Evolutionary conservation across 805 yeast species (phyloP).

Genomic region (Teunomyces barrocoloradensis): DNA sequence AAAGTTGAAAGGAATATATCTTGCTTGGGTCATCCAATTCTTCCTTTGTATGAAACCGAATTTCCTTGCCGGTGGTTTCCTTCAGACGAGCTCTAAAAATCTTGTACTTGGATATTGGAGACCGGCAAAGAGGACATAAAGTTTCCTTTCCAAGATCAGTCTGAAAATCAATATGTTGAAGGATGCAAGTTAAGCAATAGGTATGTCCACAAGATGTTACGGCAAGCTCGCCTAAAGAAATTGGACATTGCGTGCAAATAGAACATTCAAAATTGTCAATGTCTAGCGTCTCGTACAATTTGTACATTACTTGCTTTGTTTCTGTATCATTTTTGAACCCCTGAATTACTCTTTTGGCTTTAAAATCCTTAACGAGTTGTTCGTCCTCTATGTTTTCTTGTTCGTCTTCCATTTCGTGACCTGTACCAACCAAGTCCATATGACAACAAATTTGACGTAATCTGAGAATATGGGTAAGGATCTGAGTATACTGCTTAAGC

Average conservation of each 20-base stretch:
- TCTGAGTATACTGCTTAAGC: slow-evolving; percentile 71
- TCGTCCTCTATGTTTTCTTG: slow-evolving; percentile 5
- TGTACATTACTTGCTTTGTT: slow-evolving; percentile 21
- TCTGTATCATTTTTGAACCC: slow-evolving; percentile 21
- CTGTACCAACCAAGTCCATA: slow-evolving; percentile 56
- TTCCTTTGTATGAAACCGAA: slow-evolving; percentile 28
- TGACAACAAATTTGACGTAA: slow-evolving; percentile 90
- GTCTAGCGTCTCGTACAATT: slow-evolving; percentile 26
- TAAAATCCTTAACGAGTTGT: not conserved
- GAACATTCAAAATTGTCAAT: slow-evolving; percentile 68
- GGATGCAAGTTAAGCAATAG: slow-evolving; percentile 70
- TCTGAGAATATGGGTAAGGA: slow-evolving; percentile 78
- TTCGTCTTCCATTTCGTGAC: slow-evolving; percentile 53
- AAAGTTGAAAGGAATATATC: slow-evolving; percentile 30
- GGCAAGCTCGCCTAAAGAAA: slow-evolving; percentile 49
- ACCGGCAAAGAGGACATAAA: slow-evolving; percentile 78
- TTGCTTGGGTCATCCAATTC: slow-evolving; percentile 18
- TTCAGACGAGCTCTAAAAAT: slow-evolving; percentile 43
- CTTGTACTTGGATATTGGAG: slow-evolving; percentile 46
- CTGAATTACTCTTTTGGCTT: slow-evolving; percentile 6
- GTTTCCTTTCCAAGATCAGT: slow-evolving; percentile 41
- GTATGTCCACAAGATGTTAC: slow-evolving; percentile 80
- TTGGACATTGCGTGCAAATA: slow-evolving; percentile 73
- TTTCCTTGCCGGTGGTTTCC: slow-evolving; percentile 23
- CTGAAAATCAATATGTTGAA: slow-evolving; percentile 74